Evolutionary conservation across 176 grass and related monocot species (phyloP).

Genomic region (Canna indica): DNA sequence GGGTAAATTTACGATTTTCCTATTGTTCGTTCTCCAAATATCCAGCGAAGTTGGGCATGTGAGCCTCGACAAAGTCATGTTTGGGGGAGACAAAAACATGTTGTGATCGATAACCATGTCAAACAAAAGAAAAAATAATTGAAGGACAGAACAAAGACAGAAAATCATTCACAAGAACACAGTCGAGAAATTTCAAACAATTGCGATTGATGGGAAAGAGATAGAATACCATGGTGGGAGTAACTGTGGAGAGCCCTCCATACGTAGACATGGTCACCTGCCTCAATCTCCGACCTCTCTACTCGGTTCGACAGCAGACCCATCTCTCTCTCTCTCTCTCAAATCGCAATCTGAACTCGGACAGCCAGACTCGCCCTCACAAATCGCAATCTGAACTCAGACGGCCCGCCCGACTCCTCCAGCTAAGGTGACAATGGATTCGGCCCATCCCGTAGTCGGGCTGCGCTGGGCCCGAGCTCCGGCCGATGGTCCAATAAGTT

Average conservation of each 20-base stretch:
- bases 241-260: slow-evolving; percentile 88
- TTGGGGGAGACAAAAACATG: background rate
- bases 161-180: background rate
- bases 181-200: background rate
- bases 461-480: too few species aligned
- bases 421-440: too few species aligned
- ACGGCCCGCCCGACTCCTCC: too few species aligned
- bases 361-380: too few species aligned
- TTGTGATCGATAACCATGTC: background rate
- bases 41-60: too few species aligned
- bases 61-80: background rate
- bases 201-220: background rate
- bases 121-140: background rate
- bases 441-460: too few species aligned
- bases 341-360: too few species aligned
- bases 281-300: slow-evolving; percentile 68
- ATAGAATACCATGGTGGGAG: slow-evolving; percentile 73
- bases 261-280: slow-evolving; percentile 91
- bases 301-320: slow-evolving; percentile 17
- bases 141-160: background rate
- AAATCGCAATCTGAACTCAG: too few species aligned
- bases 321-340: background rate
- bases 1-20: too few species aligned
- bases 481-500: too few species aligned
- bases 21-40: too few species aligned